A percentile compares a stretch with the other conserved stretches of the same genome.
These are phyloP conservation scores for Phytophthora cactorum DNA, from an alignment of 352 stramenopile species.

Conservation along the genomic window DNA sequence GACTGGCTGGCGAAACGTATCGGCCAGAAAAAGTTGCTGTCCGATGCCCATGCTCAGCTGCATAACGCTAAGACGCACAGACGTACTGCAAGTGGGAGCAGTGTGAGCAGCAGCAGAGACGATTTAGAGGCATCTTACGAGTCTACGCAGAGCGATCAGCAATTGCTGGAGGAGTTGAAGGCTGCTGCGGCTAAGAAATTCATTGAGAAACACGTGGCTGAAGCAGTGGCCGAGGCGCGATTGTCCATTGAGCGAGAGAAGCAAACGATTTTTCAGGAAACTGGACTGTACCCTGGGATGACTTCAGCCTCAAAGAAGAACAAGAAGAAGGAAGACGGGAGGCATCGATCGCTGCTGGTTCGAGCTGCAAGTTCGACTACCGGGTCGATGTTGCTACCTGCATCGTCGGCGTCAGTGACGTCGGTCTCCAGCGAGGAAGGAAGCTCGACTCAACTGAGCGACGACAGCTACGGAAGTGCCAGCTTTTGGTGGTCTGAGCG, in stretches of 20 bases:
- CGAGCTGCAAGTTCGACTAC: slow-evolving; percentile 36
- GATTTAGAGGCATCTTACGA: slow-evolving; percentile 20
- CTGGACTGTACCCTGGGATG: slow-evolving; percentile 56
- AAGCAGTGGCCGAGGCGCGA: slow-evolving; percentile 62
- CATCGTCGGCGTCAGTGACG: slow-evolving; percentile 30
- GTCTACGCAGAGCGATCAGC: slow-evolving; percentile 40
- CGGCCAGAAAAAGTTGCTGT: slow-evolving; percentile 79
- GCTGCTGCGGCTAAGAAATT: slow-evolving; percentile 63
- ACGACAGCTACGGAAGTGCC: slow-evolving; percentile 45
- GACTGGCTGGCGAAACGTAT: slow-evolving; percentile 80
- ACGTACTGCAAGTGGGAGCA: slow-evolving; percentile 52
- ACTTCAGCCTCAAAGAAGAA: slow-evolving; percentile 31
- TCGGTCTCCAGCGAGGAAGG: slow-evolving; percentile 45
- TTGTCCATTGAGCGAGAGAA: slow-evolving; percentile 77
- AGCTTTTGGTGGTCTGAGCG: slow-evolving; percentile 59
- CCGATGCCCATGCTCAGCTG: slow-evolving; percentile 63
- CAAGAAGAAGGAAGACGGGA: slow-evolving; percentile 32
- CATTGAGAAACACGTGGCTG: slow-evolving; percentile 79
- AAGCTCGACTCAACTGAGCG: slow-evolving; percentile 40
- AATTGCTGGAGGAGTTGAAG: slow-evolving; percentile 59
- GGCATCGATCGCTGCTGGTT: slow-evolving; percentile 32
- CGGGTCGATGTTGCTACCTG: slow-evolving; percentile 31
- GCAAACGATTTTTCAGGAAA: slow-evolving; percentile 69
- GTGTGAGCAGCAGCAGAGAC: slow-evolving; percentile 32
- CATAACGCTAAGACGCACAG: slow-evolving; percentile 55